Conservation (phyloP, 495 filamentous ascomycete species). For the Lasiosphaeris hirsuta region DNA sequence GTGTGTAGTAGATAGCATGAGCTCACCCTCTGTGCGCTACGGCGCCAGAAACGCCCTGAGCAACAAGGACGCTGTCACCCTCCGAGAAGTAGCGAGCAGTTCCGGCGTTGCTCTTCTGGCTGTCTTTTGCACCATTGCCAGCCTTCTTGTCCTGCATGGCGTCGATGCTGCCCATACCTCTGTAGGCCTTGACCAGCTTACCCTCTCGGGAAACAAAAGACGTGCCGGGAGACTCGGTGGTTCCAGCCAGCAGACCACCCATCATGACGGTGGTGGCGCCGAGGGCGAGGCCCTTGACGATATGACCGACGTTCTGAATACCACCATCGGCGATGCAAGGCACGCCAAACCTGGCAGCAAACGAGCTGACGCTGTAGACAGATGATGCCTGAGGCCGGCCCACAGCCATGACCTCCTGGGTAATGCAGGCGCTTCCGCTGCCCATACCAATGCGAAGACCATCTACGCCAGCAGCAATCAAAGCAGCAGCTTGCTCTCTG, state of each 20-base stretch:
- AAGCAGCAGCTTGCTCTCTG: slow-evolving; percentile 81
- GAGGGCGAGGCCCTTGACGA: slow-evolving; percentile 94
- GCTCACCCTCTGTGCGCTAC: slow-evolving; percentile 55
- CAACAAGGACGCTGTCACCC: slow-evolving; percentile 88
- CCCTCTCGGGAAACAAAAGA: slow-evolving; percentile 94
- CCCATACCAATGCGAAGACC: slow-evolving; percentile 99
- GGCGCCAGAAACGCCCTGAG: slow-evolving; percentile 85
- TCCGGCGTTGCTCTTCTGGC: slow-evolving; percentile 88
- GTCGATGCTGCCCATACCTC: slow-evolving; percentile 97
- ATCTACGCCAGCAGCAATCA: slow-evolving; percentile 94
- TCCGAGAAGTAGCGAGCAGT: slow-evolving; percentile 99
- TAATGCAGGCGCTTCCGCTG: slow-evolving; percentile 96
- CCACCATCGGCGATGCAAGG: slow-evolving; percentile 98
- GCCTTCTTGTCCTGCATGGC: slow-evolving; percentile 99
- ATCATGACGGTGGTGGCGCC: slow-evolving; percentile 98
- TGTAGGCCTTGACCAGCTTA: slow-evolving; percentile 97
- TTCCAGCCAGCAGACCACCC: slow-evolving; percentile 95
- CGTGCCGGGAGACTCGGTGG: slow-evolving; percentile 93
- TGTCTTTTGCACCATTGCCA: slow-evolving; percentile 59
- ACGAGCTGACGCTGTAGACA: slow-evolving; percentile 82
- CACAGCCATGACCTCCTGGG: slow-evolving; percentile 99
- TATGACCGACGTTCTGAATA: slow-evolving; percentile 97
- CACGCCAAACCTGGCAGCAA: slow-evolving; percentile 90
- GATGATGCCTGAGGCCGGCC: slow-evolving; percentile 91
- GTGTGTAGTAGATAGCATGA: background rate